A percentile compares a stretch with the other conserved stretches of the same genome.
Evolutionary conservation across 352 stramenopile genomes (phyloP).

Genomic region (Pythium dissotocum): DNA sequence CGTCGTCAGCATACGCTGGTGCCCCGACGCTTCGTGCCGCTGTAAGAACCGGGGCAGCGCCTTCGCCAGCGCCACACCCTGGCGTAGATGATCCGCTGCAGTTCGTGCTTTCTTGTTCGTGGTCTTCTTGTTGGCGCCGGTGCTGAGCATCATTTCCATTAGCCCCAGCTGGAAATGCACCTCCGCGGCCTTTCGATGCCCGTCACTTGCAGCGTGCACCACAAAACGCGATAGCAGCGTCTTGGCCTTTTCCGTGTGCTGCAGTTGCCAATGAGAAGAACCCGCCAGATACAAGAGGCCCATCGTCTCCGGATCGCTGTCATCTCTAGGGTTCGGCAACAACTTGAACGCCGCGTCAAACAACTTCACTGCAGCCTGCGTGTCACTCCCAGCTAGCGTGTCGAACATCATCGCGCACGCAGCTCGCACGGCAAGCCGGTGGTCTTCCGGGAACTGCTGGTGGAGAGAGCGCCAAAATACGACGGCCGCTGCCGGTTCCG

Average conservation of each 20-base stretch:
- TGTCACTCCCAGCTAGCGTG: background rate
- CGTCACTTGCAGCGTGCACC: background rate
- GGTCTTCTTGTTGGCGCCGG: background rate
- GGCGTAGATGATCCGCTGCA: background rate
- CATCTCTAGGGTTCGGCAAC: conserved; percentile 5
- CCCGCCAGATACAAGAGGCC: background rate
- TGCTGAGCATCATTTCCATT: background rate
- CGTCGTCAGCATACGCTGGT: conserved; percentile 6
- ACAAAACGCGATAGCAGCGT: conserved; percentile 10
- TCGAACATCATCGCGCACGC: conserved; percentile 17
- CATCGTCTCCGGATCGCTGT: conserved; percentile 2
- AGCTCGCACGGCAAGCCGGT: background rate
- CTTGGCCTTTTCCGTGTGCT: background rate
- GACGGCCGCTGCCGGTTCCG: background rate
- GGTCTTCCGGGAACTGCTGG: conserved; percentile 1
- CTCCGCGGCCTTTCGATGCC: conserved; percentile 12
- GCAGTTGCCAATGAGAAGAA: background rate
- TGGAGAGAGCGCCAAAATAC: conserved; percentile 9
- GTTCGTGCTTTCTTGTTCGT: background rate
- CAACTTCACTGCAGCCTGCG: background rate
- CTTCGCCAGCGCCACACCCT: background rate
- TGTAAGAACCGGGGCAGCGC: conserved; percentile 7
- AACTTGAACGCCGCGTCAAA: conserved; percentile 7
- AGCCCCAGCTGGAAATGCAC: conserved; percentile 10
- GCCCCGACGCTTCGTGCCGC: background rate